phyloP scores from a whole-genome alignment of 108 stramenopile genomes.

The Skeletonema costatum region DNA sequence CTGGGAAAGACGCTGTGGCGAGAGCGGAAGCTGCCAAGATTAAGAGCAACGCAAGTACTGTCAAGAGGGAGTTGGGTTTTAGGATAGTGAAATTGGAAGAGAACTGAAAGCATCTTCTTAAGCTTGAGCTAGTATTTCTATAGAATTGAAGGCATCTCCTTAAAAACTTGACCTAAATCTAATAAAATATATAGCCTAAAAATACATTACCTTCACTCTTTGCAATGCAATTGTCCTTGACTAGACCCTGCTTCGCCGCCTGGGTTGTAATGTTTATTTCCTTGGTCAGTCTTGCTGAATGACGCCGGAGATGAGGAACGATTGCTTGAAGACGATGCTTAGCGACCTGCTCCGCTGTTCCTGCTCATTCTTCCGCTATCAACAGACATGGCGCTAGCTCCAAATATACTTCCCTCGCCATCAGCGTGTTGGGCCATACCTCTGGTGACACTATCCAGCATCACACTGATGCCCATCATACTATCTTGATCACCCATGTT shows the following conservation, averaged over 20 bases:
- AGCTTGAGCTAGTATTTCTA: background rate
- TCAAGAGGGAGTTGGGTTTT: conserved; percentile 45
- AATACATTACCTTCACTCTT: background rate
- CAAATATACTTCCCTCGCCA: conserved; percentile 25
- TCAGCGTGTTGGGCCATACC: background rate
- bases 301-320: background rate
- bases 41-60: conserved; percentile 18
- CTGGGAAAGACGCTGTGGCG: conserved; percentile 24
- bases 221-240: background rate
- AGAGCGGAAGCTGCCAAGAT: conserved; percentile 39
- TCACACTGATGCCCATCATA: conserved; percentile 4
- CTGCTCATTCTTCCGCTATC: background rate
- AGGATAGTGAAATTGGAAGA: conserved; percentile 34
- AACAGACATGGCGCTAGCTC: conserved; percentile 23
- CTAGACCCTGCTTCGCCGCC: background rate
- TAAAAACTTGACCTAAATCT: background rate
- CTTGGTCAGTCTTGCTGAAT: background rate
- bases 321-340: background rate
- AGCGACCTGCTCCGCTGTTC: background rate
- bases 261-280: background rate
- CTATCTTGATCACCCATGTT: conserved; percentile 11
- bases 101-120: conserved; percentile 5
- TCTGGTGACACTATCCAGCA: background rate
- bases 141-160: conserved; percentile 3
- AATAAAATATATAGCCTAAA: background rate